Evolutionary conservation across 1,284 basidiomycete species (phyloP), one percentile per base, ranked within the genome.

Genomic region (Cryptococcus floricola): DNA sequence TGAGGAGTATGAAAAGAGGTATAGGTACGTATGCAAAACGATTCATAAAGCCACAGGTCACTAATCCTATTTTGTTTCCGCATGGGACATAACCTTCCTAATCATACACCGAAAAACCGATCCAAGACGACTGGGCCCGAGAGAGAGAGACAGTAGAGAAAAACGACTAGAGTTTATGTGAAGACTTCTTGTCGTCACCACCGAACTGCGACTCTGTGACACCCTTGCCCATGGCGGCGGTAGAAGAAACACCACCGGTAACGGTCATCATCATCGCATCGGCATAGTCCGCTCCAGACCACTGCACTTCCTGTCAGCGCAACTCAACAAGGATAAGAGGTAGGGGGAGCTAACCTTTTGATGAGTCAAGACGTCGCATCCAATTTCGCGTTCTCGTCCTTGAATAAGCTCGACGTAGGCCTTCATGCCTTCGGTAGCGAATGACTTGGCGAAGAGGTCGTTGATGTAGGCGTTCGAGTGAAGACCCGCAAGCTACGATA

Each of bases 401-500:
- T 82, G 82, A 48, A 83, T 78, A 25, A 81, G 63, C 68, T 80
- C 78, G 60, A 82, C 81, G 66, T 84, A 84, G 2, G 82, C 82
- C 74, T 83, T 82, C 82, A 84, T 84, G 55, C 82, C 82, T 63
- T 96, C 93, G 74, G 85, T 87, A 46, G 91, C 87, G 73, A 87
- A 98, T 49, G 86, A 83, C 67, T 85, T 79, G 16, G 95, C 93
- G 76, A 98, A 98, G 41, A 88, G 79, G 76, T 98, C 93, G 66
- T 87, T 92, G 75, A 98, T 98, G 79, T 93, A 96, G 39, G 88
- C 95, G 78, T 95, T 98, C 64, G 93, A 95, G 78, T 98, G 95
- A 52, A 98, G 82, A 63, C 96, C 96, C 54, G 85, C 95, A 58
- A 98, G 90, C 90, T 92, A 64, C 3, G 31, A 28, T 27, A 8